Percentiles rank a stretch among this genome's conserved stretches.
Conservation (phyloP, 2,329 filamentous ascomycete genomes). For the Diplodia corticola region DNA sequence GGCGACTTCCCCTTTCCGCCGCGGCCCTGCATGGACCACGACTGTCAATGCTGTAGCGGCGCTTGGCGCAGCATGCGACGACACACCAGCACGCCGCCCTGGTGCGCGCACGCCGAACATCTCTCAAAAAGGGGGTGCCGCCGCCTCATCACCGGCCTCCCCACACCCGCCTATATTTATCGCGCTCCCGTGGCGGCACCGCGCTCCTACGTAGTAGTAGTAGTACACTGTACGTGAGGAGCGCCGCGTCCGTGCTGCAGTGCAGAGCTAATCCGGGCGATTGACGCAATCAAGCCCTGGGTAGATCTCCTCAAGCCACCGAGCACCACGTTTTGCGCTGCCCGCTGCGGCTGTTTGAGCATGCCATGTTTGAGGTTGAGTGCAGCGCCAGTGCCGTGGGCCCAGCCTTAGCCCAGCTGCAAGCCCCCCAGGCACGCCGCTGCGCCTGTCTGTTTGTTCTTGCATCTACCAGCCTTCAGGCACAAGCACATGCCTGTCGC, state of each 20-base stretch:
- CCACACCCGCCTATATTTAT: constrained; percentile 22
- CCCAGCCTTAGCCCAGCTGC: not conserved
- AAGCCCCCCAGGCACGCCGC: not conserved
- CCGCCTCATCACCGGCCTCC: constrained; percentile 9
- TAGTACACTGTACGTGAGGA: too few relatives aligned
- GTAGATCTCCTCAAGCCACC: constrained; percentile 19
- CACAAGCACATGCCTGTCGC: constrained; percentile 10
- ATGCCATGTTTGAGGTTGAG: constrained; percentile 17
- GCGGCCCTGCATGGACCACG: constrained; percentile 11
- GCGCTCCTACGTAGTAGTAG: not conserved
- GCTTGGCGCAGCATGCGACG: constrained; percentile 15
- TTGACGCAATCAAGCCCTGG: constrained; percentile 19
- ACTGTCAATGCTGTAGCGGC: not conserved
- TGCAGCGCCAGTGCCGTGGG: not conserved
- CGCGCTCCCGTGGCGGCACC: not conserved
- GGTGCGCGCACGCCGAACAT: constrained; percentile 3
- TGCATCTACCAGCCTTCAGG: constrained; percentile 17
- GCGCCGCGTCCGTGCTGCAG: constrained; percentile 8
- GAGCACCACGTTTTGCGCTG: constrained; percentile 19
- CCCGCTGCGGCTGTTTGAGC: constrained; percentile 11
- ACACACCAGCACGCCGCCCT: not conserved
- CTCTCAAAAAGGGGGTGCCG: constrained; percentile 8
- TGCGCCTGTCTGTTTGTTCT: constrained; percentile 10
- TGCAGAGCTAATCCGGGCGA: constrained; percentile 9
- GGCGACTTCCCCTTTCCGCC: constrained; percentile 11